Evolutionary conservation across 2,329 filamentous ascomycete species (phyloP), one percentile per base, ranked within the genome.

Genomic region (Rutstroemia sydowiana): DNA sequence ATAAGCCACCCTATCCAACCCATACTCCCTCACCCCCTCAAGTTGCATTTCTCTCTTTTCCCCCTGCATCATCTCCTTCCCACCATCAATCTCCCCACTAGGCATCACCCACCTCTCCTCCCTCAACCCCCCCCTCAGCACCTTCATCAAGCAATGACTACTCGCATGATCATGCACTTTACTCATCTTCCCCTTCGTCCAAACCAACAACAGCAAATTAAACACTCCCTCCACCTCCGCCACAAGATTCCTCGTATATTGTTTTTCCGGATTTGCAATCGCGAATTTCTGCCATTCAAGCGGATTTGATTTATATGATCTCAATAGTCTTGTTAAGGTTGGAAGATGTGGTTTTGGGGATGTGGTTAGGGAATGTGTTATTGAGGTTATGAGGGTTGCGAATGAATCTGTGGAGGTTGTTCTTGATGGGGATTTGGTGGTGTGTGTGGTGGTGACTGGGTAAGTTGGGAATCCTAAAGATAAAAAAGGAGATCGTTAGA

Each of bases 81-180:
- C n/a, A n/a, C n/a, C n/a, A n/a, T n/a, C n/a, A n/a, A n/a, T 55
- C 4, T 48, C 48, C 34, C 18, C 31, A 10, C 51, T 77, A 3
- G 55, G 56, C 10, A 54, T 52, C 11, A 43, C 45, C 68, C 88
- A 95, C 55, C 88, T 78, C 26, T 85, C 90, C 72, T 95, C 91
- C 59, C 81, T 87, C 55, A 95, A 72, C 56, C 74, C 76, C 34
- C 90, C 90, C 60, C 80, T 81, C 57, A 95, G 76, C 57, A 95
- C 82, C 75, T 88, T 95, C 90, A 95, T 95, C 61, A 95, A 74
- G 70, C 91, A 96, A 68, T 95, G 91, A 36, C 90, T 88, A 56
- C 92, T 88, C 65, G 84, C 85, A 69, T 89, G 86, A 67, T 96
- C 91, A 66, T 96, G 91, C 65, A 96, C 89, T 10, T 87, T 84